These are phyloP conservation scores for Globisporangium heterothallicum DNA, from an alignment of 352 stramenopile species.

Conservation along the genomic window DNA sequence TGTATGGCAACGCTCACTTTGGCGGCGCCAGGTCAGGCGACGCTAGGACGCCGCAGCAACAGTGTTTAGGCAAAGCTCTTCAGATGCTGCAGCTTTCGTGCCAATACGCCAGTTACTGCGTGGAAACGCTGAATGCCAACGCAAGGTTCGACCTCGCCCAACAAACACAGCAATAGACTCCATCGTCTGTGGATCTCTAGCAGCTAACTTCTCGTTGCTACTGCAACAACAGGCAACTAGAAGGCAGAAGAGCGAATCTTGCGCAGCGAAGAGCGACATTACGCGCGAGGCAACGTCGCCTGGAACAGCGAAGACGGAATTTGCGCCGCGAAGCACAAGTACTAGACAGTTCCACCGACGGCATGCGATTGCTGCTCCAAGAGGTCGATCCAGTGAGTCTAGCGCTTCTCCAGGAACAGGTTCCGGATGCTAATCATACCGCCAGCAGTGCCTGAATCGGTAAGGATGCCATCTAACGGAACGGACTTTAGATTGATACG, in stretches of 20 bases:
- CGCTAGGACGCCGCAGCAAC: conserved; percentile 1
- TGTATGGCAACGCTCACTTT: conserved; percentile 19
- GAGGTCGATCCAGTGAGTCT: conserved; percentile 27
- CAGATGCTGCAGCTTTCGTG: conserved; percentile 54
- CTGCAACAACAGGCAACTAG: conserved; percentile 2
- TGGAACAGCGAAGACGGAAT: conserved; percentile 17
- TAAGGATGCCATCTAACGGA: too few relatives aligned
- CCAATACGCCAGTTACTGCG: conserved; percentile 53
- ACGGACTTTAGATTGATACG: too few relatives aligned
- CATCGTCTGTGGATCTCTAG: neutral
- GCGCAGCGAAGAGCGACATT: conserved; percentile 7
- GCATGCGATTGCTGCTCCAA: conserved; percentile 36
- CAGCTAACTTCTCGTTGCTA: neutral
- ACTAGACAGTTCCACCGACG: conserved; percentile 27
- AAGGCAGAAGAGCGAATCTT: conserved; percentile 6
- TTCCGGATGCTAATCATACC: too few relatives aligned
- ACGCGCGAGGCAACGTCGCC: neutral
- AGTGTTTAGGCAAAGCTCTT: conserved; percentile 18
- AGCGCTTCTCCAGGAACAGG: conserved; percentile 4
- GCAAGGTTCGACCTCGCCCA: too few relatives aligned
- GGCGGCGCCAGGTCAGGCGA: neutral
- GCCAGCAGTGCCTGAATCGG: neutral
- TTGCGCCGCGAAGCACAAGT: conserved; percentile 29
- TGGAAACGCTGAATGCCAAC: conserved; percentile 25
- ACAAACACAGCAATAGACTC: too few relatives aligned